phyloP scores from a whole-genome alignment of 352 stramenopile genomes.

The Globisporangium acanthophoron region DNA sequence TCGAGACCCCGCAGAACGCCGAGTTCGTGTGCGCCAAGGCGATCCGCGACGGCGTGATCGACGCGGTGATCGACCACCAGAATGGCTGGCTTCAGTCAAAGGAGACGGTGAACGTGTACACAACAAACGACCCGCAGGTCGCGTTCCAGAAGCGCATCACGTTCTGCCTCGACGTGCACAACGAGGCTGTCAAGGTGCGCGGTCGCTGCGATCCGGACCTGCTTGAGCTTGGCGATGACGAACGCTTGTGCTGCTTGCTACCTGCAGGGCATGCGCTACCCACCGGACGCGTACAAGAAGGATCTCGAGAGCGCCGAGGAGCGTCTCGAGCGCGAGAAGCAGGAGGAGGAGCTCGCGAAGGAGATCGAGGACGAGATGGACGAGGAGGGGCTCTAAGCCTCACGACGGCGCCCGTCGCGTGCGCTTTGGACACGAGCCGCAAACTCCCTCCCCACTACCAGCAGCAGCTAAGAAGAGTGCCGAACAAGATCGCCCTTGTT shows the following conservation, averaged over 20 bases:
- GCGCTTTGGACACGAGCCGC: no score
- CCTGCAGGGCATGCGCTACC: constrained; percentile 92
- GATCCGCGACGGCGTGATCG: constrained; percentile 97
- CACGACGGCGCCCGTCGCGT: background rate
- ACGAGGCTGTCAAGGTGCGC: constrained; percentile 93
- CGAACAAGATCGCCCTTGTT: background rate
- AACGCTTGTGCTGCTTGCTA: background rate
- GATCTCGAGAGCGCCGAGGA: constrained; percentile 92
- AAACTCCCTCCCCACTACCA: no score
- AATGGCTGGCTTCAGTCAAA: constrained; percentile 91
- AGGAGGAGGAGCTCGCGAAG: constrained; percentile 93
- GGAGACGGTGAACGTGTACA: constrained; percentile 86
- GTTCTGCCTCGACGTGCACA: constrained; percentile 98
- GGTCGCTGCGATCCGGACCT: background rate
- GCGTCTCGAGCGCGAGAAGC: constrained; percentile 89
- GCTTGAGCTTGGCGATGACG: no score
- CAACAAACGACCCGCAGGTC: constrained; percentile 91
- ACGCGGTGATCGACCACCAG: constrained; percentile 97
- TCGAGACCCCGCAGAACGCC: constrained; percentile 89
- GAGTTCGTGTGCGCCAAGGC: constrained; percentile 98
- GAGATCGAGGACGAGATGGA: constrained; percentile 96
- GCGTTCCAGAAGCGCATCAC: constrained; percentile 97
- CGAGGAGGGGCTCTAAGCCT: constrained; percentile 81
- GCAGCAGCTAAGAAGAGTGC: no score
- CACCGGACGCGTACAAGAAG: constrained; percentile 97